Evolutionary conservation across 768 basidiomycete genomes (phyloP).

Genomic region (Hirschioporus abietinus): DNA sequence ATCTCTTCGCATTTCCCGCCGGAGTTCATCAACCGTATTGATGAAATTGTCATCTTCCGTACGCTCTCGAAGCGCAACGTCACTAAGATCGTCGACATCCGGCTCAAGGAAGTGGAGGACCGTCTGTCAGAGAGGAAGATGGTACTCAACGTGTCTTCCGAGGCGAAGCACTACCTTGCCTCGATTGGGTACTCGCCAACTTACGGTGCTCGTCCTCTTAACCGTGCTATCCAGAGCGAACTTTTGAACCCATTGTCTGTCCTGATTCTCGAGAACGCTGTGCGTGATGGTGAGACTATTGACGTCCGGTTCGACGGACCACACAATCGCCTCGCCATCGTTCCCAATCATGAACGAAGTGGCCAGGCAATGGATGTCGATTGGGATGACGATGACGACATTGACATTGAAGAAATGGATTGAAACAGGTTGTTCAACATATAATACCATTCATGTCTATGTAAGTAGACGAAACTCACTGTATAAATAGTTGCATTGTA

Average conservation of each 20-base stretch:
- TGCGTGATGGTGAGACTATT: slow-evolving; percentile 78
- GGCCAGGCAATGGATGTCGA: slow-evolving; percentile 53
- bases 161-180: slow-evolving; percentile 69
- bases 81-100: slow-evolving; percentile 82
- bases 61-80: slow-evolving; percentile 73
- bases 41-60: slow-evolving; percentile 82
- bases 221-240: slow-evolving; percentile 87
- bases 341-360: slow-evolving; percentile 71
- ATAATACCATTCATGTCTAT: neutral
- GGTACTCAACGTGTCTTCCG: slow-evolving; percentile 67
- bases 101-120: slow-evolving; percentile 79
- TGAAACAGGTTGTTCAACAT: slow-evolving; percentile 19
- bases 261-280: slow-evolving; percentile 75
- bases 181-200: slow-evolving; percentile 73
- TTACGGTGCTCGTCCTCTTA: slow-evolving; percentile 91
- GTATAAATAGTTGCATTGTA: slow-evolving; percentile 4
- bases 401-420: slow-evolving; percentile 71
- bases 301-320: slow-evolving; percentile 75
- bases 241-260: slow-evolving; percentile 87
- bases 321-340: slow-evolving; percentile 68
- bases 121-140: slow-evolving; percentile 81
- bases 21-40: slow-evolving; percentile 88
- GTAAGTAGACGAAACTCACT: too few species aligned
- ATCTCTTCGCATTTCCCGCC: slow-evolving; percentile 87
- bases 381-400: slow-evolving; percentile 46